Evolutionary conservation across 31 red algal genomes (phyloP).

Genomic region (Odonthalia washingtoniensis): DNA sequence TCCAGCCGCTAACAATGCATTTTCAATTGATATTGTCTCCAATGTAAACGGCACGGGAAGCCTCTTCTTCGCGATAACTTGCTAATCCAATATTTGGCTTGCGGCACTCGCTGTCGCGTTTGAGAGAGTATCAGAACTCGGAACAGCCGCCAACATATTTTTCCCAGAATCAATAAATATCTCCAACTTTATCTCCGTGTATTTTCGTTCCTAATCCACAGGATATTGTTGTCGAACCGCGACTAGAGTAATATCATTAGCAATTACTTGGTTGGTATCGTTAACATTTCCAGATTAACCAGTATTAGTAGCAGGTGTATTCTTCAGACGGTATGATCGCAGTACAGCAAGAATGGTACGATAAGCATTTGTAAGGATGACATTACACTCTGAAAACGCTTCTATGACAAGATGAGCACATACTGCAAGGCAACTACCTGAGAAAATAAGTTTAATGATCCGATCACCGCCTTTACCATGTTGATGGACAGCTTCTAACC

Average conservation of each 20-base stretch:
- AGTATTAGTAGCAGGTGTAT: background rate
- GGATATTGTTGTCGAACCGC: constrained; percentile 61
- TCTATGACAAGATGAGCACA: constrained; percentile 85
- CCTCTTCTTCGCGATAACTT: constrained; percentile 43
- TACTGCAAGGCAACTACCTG: constrained; percentile 52
- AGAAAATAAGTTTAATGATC: constrained; percentile 85
- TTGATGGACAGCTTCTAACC: constrained; percentile 74
- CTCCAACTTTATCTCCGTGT: background rate
- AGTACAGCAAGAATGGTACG: constrained; percentile 82
- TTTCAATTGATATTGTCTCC: constrained; percentile 82
- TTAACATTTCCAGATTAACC: background rate
- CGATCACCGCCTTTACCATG: constrained; percentile 88
- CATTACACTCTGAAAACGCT: constrained; percentile 87
- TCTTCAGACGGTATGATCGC: constrained; percentile 56
- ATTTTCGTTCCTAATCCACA: constrained; percentile 20
- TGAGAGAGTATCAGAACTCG: constrained; percentile 13
- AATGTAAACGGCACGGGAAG: constrained; percentile 58
- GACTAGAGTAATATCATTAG: constrained; percentile 5
- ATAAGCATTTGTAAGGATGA: constrained; percentile 93
- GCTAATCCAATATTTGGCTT: constrained; percentile 25
- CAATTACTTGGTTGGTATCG: background rate
- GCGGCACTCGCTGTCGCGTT: constrained; percentile 24
- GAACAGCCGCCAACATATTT: constrained; percentile 36
- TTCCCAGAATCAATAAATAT: constrained; percentile 32
- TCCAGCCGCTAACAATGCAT: constrained; percentile 71